These are phyloP conservation scores for Anthoceros angustus DNA, from an alignment of 225 moss, liverwort and hornwort genomes.

Conservation along the genomic window DNA sequence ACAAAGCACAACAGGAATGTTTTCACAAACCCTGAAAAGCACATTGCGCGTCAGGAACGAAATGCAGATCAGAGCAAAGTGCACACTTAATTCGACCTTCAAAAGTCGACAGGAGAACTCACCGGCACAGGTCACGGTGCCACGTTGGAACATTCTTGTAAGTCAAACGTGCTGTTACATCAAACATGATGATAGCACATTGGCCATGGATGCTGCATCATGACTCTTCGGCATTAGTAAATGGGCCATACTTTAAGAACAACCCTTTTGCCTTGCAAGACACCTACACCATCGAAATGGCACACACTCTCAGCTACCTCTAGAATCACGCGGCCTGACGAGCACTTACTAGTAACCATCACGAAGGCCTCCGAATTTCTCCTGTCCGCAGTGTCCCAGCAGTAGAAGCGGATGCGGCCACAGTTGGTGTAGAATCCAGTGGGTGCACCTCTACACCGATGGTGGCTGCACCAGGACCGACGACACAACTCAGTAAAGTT, in stretches of 20 bases:
- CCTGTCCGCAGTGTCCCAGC: conserved; percentile 7
- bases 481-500: not conserved
- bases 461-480: conserved; percentile 25
- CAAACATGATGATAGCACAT: conserved; percentile 97
- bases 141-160: conserved; percentile 92
- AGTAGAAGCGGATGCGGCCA: conserved; percentile 6
- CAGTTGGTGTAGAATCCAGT: conserved; percentile 6
- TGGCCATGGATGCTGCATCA: conserved; percentile 73
- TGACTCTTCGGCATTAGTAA: not conserved
- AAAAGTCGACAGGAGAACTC: no score
- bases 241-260: not conserved
- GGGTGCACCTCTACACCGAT: conserved; percentile 37
- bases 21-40: conserved; percentile 32
- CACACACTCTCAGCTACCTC: not conserved
- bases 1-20: conserved; percentile 37
- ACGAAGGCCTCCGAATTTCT: conserved; percentile 38
- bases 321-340: not conserved
- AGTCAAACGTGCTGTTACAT: conserved; percentile 71
- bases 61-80: not conserved
- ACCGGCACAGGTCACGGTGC: conserved; percentile 83
- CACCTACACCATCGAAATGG: not conserved
- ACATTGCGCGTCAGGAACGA: not conserved
- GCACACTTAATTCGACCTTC: no score
- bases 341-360: conserved; percentile 39
- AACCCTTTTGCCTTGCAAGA: not conserved